Evolutionary conservation across 495 filamentous ascomycete species (phyloP), one percentile per base, ranked within the genome.

Genomic region (Ramalina peruviana): DNA sequence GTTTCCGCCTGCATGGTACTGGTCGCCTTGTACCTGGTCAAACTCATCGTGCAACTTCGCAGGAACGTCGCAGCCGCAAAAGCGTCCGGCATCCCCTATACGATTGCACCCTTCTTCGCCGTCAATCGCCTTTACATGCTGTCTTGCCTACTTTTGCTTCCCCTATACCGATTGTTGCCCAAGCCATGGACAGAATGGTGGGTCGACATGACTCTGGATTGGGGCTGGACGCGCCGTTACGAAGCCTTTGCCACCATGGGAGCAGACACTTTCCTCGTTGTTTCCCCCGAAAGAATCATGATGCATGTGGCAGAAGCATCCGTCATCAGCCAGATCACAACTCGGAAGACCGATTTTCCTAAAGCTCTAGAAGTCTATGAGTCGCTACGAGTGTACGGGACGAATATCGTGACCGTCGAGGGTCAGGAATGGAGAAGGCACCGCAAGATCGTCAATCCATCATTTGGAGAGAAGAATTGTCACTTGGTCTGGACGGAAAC

Each of bases 381-480:
- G 1, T 60, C 74, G n/a, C 60, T 86, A 27, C 64, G 70, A 17
- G 67, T 84, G 41, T 86, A 76, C 57, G 82, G 82, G 25, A 60
- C 64, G 12, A 86, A 81, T 57, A 69, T 86, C 4, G 67, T 86
- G 21, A 75, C 72, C 1, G 73, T 79, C 11, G 81, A 85, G 57
- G 81, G 79, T 16, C 54, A 67, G 15, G 43, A 66, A 9, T 87
- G 83, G 82, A 69, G 78, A 43, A 68, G 74, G 61, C 82, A 86
- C 60, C 72, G 82, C 44, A 84, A 81, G 61, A 72, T 81, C 19
- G 81, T 79, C 0, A 72, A 76, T 25, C 77, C 80, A 19, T 75
- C 76, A 19, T 86, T 86, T 60, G 78, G 78, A 42, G 82, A 86
- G 65, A 81, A 72, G 66, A 85, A 85, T 62, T 82, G 82, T 46